A percentile compares a stretch with the other conserved stretches of the same genome.
Conservation (phyloP, 306 rosid genomes). For the Medicago arabica region DNA sequence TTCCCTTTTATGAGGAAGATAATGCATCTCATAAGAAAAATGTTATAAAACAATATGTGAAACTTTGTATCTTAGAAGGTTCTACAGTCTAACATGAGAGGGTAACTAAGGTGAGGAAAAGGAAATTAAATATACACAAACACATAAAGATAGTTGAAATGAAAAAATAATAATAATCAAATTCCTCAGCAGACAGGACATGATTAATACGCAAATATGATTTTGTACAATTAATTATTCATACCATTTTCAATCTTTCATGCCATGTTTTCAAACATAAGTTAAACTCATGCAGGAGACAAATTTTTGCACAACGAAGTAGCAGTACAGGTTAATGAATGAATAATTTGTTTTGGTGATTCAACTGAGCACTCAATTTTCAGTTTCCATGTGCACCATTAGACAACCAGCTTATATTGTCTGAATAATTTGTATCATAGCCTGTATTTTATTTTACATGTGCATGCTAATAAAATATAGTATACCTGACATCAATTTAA, state of each 20-base stretch:
- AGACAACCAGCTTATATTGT: background rate
- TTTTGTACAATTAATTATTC: background rate
- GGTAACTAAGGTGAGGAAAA: no score
- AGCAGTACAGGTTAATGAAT: background rate
- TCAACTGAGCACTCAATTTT: background rate
- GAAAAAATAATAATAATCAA: no score
- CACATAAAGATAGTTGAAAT: no score
- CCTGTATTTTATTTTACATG: background rate
- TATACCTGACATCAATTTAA: background rate
- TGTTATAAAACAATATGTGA: background rate
- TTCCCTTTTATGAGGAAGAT: background rate
- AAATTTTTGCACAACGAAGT: background rate
- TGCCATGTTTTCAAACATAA: background rate
- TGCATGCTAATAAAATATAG: background rate
- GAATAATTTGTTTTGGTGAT: no score
- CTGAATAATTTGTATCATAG: background rate
- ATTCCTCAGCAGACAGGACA: no score
- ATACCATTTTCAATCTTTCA: background rate
- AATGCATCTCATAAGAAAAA: background rate
- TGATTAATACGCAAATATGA: background rate
- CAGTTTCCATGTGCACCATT: background rate
- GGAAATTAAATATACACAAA: no score
- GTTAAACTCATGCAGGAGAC: background rate
- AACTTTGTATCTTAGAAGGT: background rate
- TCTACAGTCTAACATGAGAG: background rate